These are phyloP conservation scores for Citrus australasica DNA, from an alignment of 345 rosid species.

Conservation along the genomic window DNA sequence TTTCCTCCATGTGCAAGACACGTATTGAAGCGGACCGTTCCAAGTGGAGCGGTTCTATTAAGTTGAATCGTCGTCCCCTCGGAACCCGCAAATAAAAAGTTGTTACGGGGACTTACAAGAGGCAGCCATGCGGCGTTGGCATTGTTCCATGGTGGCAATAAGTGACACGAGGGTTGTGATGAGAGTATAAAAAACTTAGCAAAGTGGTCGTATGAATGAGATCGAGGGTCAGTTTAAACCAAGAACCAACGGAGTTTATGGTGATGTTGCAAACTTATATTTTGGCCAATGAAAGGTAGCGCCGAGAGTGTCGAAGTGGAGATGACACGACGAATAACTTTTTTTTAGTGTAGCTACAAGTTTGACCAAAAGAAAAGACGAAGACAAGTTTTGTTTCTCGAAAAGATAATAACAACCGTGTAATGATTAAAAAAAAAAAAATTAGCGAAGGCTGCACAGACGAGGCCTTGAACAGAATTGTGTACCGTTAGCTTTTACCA, in stretches of 20 bases:
- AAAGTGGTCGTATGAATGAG: neutral
- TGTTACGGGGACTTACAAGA: neutral
- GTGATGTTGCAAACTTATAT: neutral
- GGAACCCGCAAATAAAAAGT: neutral
- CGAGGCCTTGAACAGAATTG: slow-evolving; percentile 94
- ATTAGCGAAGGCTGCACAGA: slow-evolving; percentile 68
- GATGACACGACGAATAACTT: neutral
- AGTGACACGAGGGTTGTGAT: neutral
- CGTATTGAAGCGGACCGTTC: neutral
- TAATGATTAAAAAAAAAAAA: too few species aligned
- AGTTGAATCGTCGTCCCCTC: neutral
- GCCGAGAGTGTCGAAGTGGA: neutral
- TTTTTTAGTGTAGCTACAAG: neutral
- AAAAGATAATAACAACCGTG: too few species aligned
- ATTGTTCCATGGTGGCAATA: neutral
- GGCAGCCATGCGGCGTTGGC: neutral
- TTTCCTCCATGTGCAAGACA: neutral
- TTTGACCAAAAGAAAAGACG: neutral
- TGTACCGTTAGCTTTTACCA: slow-evolving; percentile 82
- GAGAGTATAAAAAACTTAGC: too few species aligned
- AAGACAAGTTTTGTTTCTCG: neutral
- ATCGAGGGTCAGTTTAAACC: neutral
- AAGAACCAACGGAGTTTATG: neutral
- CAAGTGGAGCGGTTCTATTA: neutral
- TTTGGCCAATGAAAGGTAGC: neutral